phyloP scores from a whole-genome alignment of 2,329 filamentous ascomycete species.

The Ophiocordyceps sinensis region DNA sequence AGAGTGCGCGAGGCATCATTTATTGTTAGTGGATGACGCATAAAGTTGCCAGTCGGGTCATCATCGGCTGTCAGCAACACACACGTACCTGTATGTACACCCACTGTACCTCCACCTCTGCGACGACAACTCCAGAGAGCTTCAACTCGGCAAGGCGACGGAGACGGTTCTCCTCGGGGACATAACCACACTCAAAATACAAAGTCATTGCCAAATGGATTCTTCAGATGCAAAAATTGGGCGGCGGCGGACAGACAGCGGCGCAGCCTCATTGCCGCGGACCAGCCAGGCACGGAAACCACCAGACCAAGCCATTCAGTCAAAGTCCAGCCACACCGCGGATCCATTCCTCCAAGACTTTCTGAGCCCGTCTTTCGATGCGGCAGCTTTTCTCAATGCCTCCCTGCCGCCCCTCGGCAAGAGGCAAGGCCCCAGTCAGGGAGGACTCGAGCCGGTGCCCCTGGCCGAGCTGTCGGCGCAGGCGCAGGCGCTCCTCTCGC shows the following conservation, averaged over 20 bases:
- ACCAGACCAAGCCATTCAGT: constrained; percentile 22
- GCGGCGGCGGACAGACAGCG: constrained; percentile 34
- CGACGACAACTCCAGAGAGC: too few species aligned
- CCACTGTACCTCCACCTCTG: too few species aligned
- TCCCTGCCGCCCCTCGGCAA: constrained; percentile 54
- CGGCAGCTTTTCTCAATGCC: constrained; percentile 73
- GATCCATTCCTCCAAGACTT: constrained; percentile 66
- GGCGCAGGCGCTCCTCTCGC: constrained; percentile 71
- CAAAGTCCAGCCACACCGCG: constrained; percentile 47
- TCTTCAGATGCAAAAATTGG: constrained; percentile 15
- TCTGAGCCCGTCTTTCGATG: constrained; percentile 62
- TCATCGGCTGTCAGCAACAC: constrained; percentile 14
- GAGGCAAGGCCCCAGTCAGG: constrained; percentile 14
- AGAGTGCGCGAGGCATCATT: background rate
- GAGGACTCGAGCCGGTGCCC: constrained; percentile 29
- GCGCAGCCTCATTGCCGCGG: constrained; percentile 19
- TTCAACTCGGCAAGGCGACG: too few species aligned
- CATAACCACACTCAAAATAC: background rate
- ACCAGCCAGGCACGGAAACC: constrained; percentile 26
- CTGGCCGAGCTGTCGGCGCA: constrained; percentile 67
- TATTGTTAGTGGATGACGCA: background rate
- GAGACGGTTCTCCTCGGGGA: too few species aligned
- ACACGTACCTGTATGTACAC: too few species aligned
- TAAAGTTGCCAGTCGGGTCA: constrained; percentile 12
- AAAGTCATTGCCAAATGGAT: constrained; percentile 9